Percentiles rank a stretch among this genome's conserved stretches.
Evolutionary conservation across 169 alveolate species (phyloP).

Genomic region (Plasmodium cynomolgi): DNA sequence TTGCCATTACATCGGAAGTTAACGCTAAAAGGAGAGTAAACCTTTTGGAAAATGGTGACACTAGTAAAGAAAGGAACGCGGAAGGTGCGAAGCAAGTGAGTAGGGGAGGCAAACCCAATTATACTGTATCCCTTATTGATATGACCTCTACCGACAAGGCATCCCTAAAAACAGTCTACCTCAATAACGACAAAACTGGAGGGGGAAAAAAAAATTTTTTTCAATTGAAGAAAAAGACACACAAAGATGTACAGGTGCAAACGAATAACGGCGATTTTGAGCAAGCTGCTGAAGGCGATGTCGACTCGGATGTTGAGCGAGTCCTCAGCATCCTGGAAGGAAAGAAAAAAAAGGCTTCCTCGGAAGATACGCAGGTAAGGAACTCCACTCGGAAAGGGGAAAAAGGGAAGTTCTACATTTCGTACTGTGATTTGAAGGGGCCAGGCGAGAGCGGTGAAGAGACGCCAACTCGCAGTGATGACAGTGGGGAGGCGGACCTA

Average conservation of each 20-base stretch:
- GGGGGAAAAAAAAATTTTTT: background rate
- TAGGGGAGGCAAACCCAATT: background rate
- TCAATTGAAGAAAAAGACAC: background rate
- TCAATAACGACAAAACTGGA: background rate
- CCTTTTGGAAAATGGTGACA: background rate
- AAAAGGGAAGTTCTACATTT: background rate
- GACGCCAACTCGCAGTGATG: background rate
- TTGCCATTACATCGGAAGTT: background rate
- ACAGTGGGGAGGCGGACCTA: background rate
- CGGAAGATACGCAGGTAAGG: background rate
- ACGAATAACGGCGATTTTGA: constrained; percentile 26
- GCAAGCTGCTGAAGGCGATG: background rate
- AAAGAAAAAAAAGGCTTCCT: background rate
- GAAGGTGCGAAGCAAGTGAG: background rate
- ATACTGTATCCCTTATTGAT: constrained; percentile 14
- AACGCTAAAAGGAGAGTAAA: constrained; percentile 1
- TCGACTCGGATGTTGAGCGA: constrained; percentile 21
- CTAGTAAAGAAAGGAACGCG: background rate
- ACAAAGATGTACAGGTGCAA: constrained; percentile 60
- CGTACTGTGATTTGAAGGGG: background rate
- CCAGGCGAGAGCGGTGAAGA: background rate
- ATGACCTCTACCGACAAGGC: background rate
- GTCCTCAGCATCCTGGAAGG: constrained; percentile 14
- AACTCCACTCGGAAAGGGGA: background rate
- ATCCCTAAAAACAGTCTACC: constrained; percentile 22